phyloP scores from a whole-genome alignment of 257 asterid genomes.

The Penstemon davidsonii region DNA sequence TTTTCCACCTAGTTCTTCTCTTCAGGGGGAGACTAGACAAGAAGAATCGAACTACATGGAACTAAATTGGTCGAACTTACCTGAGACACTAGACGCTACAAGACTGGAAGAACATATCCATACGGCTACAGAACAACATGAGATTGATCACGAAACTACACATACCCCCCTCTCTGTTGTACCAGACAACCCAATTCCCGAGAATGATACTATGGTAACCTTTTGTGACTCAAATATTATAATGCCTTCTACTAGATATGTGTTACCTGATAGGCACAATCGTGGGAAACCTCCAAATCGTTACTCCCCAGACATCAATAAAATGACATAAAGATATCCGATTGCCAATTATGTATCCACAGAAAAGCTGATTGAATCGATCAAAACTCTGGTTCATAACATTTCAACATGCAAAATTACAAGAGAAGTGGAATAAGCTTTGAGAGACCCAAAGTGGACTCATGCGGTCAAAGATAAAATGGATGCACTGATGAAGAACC shows the following conservation, averaged over 20 bases:
- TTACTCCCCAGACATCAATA: neutral
- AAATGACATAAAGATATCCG: neutral
- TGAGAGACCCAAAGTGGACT: neutral
- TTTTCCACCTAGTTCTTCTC: neutral
- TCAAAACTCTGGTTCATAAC: neutral
- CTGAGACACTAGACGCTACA: neutral
- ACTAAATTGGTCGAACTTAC: neutral
- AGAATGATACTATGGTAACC: neutral
- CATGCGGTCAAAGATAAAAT: neutral
- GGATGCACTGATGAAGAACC: neutral
- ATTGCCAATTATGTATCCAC: conserved; percentile 1
- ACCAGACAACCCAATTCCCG: neutral
- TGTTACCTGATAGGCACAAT: neutral
- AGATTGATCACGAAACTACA: too few relatives aligned
- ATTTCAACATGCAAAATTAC: neutral
- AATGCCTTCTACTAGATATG: neutral
- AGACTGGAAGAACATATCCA: too few relatives aligned
- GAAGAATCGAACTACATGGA: neutral
- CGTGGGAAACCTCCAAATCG: neutral
- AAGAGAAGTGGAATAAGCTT: neutral
- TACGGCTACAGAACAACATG: too few relatives aligned
- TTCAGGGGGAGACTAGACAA: too few relatives aligned
- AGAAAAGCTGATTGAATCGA: neutral
- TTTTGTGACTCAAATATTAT: neutral
- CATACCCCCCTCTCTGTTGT: neutral